These are phyloP conservation scores for Colletotrichum coccodes DNA, from an alignment of 2,329 filamentous ascomycete genomes.

Conservation along the genomic window DNA sequence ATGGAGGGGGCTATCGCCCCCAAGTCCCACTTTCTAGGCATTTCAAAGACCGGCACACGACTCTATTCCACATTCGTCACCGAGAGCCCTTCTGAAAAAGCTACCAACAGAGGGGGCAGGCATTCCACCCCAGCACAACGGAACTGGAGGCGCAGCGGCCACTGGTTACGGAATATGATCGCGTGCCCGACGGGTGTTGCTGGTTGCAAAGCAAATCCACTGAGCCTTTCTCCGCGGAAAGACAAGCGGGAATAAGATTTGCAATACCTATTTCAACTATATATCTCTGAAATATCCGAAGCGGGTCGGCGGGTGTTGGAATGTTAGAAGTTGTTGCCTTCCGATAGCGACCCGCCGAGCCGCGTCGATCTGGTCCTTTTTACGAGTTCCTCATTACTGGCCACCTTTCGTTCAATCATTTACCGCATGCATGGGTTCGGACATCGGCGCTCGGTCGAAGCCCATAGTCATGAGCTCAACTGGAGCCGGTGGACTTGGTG, in stretches of 20 bases:
- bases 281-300: background rate
- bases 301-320: background rate
- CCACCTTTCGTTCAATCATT: background rate
- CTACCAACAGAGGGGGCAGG: background rate
- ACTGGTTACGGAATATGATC: conserved; percentile 9
- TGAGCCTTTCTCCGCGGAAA: background rate
- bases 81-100: background rate
- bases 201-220: background rate
- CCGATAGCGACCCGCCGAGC: background rate
- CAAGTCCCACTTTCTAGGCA: conserved; percentile 12
- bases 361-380: background rate
- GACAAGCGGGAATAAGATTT: background rate
- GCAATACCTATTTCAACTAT: background rate
- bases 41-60: conserved; percentile 13
- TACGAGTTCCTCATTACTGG: background rate
- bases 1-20: conserved; percentile 5
- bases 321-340: background rate
- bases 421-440: background rate
- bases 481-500: background rate
- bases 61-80: conserved; percentile 18
- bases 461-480: background rate
- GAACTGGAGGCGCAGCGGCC: background rate
- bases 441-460: background rate
- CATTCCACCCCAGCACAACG: background rate
- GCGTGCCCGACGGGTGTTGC: background rate